Evolutionary conservation across 2,329 filamentous ascomycete genomes (phyloP), one percentile per base, ranked within the genome.

Genomic region (Neurospora sp.): DNA sequence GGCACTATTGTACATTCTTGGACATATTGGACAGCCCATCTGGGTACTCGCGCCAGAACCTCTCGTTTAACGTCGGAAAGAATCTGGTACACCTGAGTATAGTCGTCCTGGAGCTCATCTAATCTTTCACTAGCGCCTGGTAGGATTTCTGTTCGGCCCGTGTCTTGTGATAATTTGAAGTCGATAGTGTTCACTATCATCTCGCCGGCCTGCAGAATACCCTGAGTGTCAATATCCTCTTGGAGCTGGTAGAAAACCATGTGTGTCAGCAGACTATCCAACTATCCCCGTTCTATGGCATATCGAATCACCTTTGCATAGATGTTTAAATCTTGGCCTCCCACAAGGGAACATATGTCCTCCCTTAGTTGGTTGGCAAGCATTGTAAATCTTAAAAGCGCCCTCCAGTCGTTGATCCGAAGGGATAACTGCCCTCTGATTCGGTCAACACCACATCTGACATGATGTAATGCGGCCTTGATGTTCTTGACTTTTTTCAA

Each of bases 1-100:
- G 94, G 95, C 72, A 97, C 91, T 78, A 96, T 97, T 19, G 96
- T 91, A 72, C 96, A 96, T 69, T 94, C 94, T 40, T 85, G 83
- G 15, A 90, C 80, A 71, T 86, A 83, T 38, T 80, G 77, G 36
- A 78, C 78, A 19, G 84, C 83, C 83, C 85, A 85, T 71, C 86
- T 83, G 0, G 93, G 90, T 23, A 96, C 82, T 1, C 84, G 83
- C 15, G 80, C 78, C 0, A 86, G 86, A 70, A 97, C 82, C n/a
- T 87, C 85, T 19, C 84, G 82, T 5, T 90, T 89, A 1, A 93
- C 87, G 68, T 88, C 80, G 2, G 87, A 89, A 15, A 99, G 84
- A 13, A 97, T 84, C 71, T 85, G 84, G 69, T 91, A 90, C 75
- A 98, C 87, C 0, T 91, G 92, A 73, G 92, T 89, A 73, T 97